Evolutionary conservation across 495 filamentous ascomycete genomes (phyloP).

Genomic region (Podospora sp.): DNA sequence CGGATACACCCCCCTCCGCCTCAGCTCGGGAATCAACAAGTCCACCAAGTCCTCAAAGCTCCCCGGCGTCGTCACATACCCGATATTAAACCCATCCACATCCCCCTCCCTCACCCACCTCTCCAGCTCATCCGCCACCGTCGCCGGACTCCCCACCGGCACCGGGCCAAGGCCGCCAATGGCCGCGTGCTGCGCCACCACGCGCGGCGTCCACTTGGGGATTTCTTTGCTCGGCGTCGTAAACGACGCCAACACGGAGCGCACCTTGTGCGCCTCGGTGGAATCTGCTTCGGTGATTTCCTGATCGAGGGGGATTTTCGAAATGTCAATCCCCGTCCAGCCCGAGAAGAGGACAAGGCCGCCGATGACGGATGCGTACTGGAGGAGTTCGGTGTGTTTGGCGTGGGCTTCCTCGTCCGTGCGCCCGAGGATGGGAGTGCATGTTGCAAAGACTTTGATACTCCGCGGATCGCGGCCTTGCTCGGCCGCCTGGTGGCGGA

Average conservation of each 20-base stretch:
- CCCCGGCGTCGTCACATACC: conserved; percentile 47
- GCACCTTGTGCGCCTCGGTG: conserved; percentile 55
- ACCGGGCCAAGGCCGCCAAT: conserved; percentile 60
- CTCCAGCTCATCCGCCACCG: conserved; percentile 60
- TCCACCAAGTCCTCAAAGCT: conserved; percentile 52
- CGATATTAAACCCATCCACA: conserved; percentile 57
- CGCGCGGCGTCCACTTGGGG: conserved; percentile 55
- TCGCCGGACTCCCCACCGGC: conserved; percentile 56
- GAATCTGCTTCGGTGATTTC: conserved; percentile 57
- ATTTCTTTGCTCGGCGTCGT: conserved; percentile 53
- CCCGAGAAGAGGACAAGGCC: conserved; percentile 62
- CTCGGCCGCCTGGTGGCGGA: conserved; percentile 54
- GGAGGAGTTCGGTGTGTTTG: conserved; percentile 56
- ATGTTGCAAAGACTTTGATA: conserved; percentile 63
- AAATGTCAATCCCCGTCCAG: conserved; percentile 66
- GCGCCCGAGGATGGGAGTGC: conserved; percentile 58
- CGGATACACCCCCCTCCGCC: conserved; percentile 42
- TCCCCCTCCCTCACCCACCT: conserved; percentile 13
- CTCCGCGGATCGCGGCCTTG: conserved; percentile 56
- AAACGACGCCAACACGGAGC: conserved; percentile 54
- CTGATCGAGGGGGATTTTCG: conserved; percentile 57
- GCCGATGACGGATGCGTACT: conserved; percentile 57
- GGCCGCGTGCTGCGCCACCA: conserved; percentile 58
- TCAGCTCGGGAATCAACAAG: conserved; percentile 46
- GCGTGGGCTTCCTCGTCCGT: conserved; percentile 60